Base-by-base conservation (phyloP, 352 stramenopile species). In the Phytophthora palmivora region DNA sequence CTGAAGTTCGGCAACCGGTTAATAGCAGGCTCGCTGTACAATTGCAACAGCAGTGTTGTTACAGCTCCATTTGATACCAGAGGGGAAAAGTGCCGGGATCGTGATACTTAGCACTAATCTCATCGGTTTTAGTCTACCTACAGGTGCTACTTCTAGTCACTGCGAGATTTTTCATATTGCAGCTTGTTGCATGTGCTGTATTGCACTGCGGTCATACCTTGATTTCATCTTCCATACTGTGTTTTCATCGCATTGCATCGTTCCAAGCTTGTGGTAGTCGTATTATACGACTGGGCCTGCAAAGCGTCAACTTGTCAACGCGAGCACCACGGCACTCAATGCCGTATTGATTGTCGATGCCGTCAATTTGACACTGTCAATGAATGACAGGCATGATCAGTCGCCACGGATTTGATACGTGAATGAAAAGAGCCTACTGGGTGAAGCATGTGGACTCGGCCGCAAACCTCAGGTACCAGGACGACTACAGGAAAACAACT, bases 401-500 rank as follows among this genome's bases (percentile, higher is more conserved):
- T 63, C 56, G 37, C 18, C 56, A 63, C 30, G 37, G 56, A 63
- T 63, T 63, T 63, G 56, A 34, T 11, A 46, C 12, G 22, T 45
- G 32, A 46, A 21, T 33, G 12, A 61, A 61, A 61, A 52, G 41
- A 51, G 41, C 18, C 39, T 21, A 52, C 41, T 42, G 28, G 34
- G 10, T 19, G 48, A 57, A 50, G 28, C 49, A 47, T 33, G 15
- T 48, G 38, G 38, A 38, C 37, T 44, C 52, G 42, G 30, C 52
- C 52, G 41, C 52, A 61, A 45, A 60, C 41, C 9, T 9, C 24
- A 52, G 18, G 15, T n/a, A 62, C 21, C 53, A 62, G 53, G 8
- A 46, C 34, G 33, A 21, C 22, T 62, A 33, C 53, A 54, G 33
- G 53, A 62, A 63, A 63, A 57, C 55, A 58, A 58, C 46, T 62